Evolutionary conservation across 116 monocot genomes (phyloP), one percentile per base, ranked within the genome.

Genomic region (Papilionanthe hybrid): DNA sequence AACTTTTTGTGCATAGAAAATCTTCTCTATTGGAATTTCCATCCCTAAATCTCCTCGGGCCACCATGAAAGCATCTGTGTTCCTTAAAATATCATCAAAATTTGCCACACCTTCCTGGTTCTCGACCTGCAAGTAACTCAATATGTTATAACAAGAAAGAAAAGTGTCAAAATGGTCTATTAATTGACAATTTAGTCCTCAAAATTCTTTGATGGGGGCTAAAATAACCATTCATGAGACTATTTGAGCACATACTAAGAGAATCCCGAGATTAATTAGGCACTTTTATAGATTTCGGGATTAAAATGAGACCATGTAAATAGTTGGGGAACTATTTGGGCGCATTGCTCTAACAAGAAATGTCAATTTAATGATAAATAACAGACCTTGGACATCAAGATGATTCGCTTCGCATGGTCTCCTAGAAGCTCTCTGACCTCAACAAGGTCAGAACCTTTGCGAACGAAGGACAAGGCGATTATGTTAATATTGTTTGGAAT

Each of bases 21-120:
- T 83, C 78, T 83, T 83, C 74, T 83, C 83, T 11, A 83, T 57
- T 12, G 83, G 83, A 29, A 83, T 83, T 71, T 83, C 83, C 83
- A 83, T 83, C 0, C 83, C 83, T 9, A 83, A 77, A 60, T 83
- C 83, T 7, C 83, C 83, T 74, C 83, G 58, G 41, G 83, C 83
- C 57, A 83, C 83, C 83, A 83, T 83, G 83, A 83, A 83, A 19
- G 83, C 72, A 72, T 83, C 83, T 0, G 83, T 78, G 45, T 83
- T 72, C 8, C 20, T 83, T 1, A 83, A 32, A n/a, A 83, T 78
- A 28, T 83, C 83, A 13, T 83, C 83, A 12, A 83, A 83, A 73
- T 83, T 83, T 63, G 72, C 45, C 0, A 83, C 83, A 12, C 83
- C 83, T 55, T 83, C 83, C 43, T 83, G 78, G 78, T 83, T 83